Base-by-base conservation (phyloP, 192 early-diverging fungal species). In the Chytriomyces confervae region DNA sequence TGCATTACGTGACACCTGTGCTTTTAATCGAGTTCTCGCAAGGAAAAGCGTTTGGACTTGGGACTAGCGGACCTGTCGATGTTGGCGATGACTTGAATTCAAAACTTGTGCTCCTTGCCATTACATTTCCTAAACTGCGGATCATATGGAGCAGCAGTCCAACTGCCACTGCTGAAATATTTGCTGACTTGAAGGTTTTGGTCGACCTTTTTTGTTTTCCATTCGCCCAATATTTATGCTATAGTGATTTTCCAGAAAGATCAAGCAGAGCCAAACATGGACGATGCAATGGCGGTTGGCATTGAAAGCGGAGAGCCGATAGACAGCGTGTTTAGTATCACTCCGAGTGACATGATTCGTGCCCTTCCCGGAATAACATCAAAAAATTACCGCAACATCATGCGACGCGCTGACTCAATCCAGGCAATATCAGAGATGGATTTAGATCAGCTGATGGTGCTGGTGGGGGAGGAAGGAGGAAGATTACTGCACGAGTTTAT, bases 21-120 rank as follows among this genome's bases (percentile, higher is more conserved):
- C 84, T 99, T 61, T 77, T 99, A 53, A 94, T 99, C 66, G 97
- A 99, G 81, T 98, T 98, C 84, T 93, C 96, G 61, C 82, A 90
- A 66, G 90, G 90, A 72, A 93, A 92, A 77, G 89, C 94, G 24
- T 96, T 97, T 66, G 88, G 91, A 49, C 82, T 83, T 8, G 36
- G 50, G 64, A 57, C 50, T 9, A 23, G 46, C 5, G 80, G 53
- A 50, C 63, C 13, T 11, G 69, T 51, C 13, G 72, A 73, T 61
- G 36, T 8, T 44, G 50, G 20, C 7, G 69, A 72, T 50, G 82
- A 83, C 67, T 72, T 84, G 18, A 78, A 77, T 10, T 77, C 66
- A 62, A 68, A 79, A 49, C 66, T 85, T 48, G 24, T 46, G 11
- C 79, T 99, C 50, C 82, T 99, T 36, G 88, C 88, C 6, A 72